Base-by-base conservation (phyloP, 192 early-diverging fungal genomes). In the Coemansia sp. region DNA sequence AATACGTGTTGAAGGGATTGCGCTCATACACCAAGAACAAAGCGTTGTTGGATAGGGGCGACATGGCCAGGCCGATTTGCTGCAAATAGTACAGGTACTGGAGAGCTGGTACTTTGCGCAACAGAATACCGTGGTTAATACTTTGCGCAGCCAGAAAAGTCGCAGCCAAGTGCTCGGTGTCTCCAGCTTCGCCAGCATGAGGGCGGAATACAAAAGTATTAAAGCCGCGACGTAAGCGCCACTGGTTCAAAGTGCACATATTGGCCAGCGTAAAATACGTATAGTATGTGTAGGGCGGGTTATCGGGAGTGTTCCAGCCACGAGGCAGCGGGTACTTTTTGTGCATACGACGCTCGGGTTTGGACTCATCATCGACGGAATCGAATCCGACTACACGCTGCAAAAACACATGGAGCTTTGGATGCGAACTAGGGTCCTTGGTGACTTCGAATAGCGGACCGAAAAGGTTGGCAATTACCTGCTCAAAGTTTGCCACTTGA, bases 1-100 rank as follows among this genome's bases (percentile, higher is more conserved):
- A 97, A 81, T 93, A 98, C 10, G 88, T 76, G 61, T 92, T 87
- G 68, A 98, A 93, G 2, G 95, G 95, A 73, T 98, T 96, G 66
- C 95, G 87, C 78, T 98, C 95, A 72, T 94, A 96, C 22, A 90
- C 92, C 60, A 98, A 80, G 74, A 98, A 98, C 34, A 98, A 80
- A 2, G 96, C 95, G 76, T 98, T 98, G 87, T 98, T 98, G 34
- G 95, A 96, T 4, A 98, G 87, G 22, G 96, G 96, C 13, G 93
- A 95, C 96, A 98, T 97, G 67, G 96, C 95, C 70, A 98, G 92
- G 22, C 94, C 95, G 51, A 98, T 95, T 72, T 98, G 96, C 75
- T 95, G 91, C 64, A 98, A 76, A 72, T 98, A 98, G 80, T 90
- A 97, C 70, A 98, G 86, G 72, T 98, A 98, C 80, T 98, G 95